Base-by-base conservation (phyloP, 2,329 filamentous ascomycete species). In the Rutstroemia sp. region DNA sequence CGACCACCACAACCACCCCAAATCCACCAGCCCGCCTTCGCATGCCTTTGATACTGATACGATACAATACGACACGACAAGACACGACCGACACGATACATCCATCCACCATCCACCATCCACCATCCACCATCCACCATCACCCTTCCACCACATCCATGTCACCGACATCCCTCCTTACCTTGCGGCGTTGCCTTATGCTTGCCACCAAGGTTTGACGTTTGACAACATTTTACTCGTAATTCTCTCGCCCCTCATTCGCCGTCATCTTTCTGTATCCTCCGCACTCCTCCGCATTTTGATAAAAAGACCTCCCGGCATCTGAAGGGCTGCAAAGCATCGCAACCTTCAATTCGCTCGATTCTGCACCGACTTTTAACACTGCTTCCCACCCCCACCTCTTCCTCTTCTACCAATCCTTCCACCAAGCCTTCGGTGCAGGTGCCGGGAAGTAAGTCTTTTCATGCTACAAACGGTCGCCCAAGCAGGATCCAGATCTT, bases 351-450 rank as follows among this genome's bases (percentile, higher is more conserved):
- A 30, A 30, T 30, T 30, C 7, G 27, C 27, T 10, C 21, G 19
- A 25, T 10, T 38, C n/a, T 12, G 3, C 25, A n/a, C 16, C 16
- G n/a, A 14, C 42, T 27, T 41, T 30, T 5, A 19, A 18, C 21
- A 38, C 27, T 53, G 25, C 23, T 46, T 18, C 25, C 18, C 51
- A 23, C 23, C 23, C 23, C 23, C 1, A 46, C 23, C 16, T 50
- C 39, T 50, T 21, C 34, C 23, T 39, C 16, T 37, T 38, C 10
- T 34, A 23, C 30, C 38, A 10, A 38, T 54, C 18, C 52, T 54
- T 54, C 52, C 41, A 54, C 52, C 52, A 49, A 49, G 52, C 52
- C 52, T 54, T 54, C 52, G 19, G n/a, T 54, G 52, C 52, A 54
- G 47, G 47, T 27, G 34, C 52, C 30, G 27, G 38, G 14, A 41